Conservation (phyloP, 352 stramenopile species). For the Globisporangium carolinianum region DNA sequence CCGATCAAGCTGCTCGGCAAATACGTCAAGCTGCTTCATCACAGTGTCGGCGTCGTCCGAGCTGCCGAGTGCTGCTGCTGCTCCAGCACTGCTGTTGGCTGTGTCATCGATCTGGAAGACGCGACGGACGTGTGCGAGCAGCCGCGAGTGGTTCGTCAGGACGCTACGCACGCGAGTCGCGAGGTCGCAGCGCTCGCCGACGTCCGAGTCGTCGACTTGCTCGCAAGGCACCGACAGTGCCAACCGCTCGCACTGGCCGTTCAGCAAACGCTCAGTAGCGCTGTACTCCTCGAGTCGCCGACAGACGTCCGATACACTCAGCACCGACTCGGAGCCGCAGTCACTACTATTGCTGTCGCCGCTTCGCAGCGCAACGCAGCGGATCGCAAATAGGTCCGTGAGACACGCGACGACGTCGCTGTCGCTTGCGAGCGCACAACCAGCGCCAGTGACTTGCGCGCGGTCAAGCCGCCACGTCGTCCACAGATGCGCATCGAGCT, state of each 20-base stretch:
- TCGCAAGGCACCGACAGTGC: too few relatives aligned
- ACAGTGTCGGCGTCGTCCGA: too few relatives aligned
- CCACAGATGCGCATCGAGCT: conserved; percentile 40
- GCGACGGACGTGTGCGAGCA: neutral
- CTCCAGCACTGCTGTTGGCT: neutral
- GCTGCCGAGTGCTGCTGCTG: too few relatives aligned
- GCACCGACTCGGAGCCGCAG: conserved; percentile 1
- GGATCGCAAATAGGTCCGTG: conserved; percentile 27
- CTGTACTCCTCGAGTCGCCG: conserved; percentile 21
- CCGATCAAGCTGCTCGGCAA: too few relatives aligned
- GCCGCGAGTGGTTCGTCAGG: neutral
- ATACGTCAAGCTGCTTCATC: too few relatives aligned
- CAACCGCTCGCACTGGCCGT: neutral
- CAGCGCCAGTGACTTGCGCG: conserved; percentile 14
- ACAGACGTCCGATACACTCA: conserved; percentile 18
- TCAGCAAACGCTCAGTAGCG: conserved; percentile 5
- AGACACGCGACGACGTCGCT: conserved; percentile 28
- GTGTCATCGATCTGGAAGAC: neutral
- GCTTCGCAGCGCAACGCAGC: conserved; percentile 10
- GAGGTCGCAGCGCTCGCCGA: neutral
- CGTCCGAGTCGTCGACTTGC: too few relatives aligned
- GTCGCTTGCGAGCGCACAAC: conserved; percentile 23
- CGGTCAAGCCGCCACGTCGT: conserved; percentile 31
- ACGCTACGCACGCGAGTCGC: neutral
- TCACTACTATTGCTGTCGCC: neutral